Conservation (phyloP, 305 asterid species). For the Caryopteris hybrid region DNA sequence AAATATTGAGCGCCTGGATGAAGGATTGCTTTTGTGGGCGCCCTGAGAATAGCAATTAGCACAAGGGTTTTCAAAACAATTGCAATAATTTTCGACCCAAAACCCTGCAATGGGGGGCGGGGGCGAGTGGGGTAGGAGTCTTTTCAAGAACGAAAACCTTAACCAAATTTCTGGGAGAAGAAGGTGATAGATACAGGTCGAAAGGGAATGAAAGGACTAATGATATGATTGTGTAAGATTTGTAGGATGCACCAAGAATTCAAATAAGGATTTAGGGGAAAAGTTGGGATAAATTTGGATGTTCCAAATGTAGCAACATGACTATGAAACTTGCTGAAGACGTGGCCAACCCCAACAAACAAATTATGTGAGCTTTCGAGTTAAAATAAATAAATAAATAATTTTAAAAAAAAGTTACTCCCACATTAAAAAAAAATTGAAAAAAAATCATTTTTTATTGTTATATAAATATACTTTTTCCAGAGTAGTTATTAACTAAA, state of each 20-base stretch:
- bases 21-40: neutral
- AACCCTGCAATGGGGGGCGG: neutral
- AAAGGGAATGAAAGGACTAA: slow-evolving; percentile 9
- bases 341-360: neutral
- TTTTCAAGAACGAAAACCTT: neutral
- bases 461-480: too few relatives aligned
- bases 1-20: neutral
- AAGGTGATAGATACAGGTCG: slow-evolving; percentile 12
- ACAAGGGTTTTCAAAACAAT: neutral
- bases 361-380: neutral
- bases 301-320: slow-evolving; percentile 30
- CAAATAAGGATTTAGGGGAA: neutral
- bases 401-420: too few relatives aligned
- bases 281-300: neutral
- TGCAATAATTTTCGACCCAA: neutral
- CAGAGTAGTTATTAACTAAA: too few relatives aligned
- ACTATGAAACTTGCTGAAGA: slow-evolving; percentile 3
- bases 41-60: slow-evolving; percentile 10
- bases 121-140: slow-evolving; percentile 2
- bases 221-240: slow-evolving; percentile 15
- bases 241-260: slow-evolving; percentile 16
- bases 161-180: slow-evolving; percentile 1
- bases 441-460: too few relatives aligned
- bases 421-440: too few relatives aligned
- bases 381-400: too few relatives aligned